Conservation (phyloP, 495 filamentous ascomycete species). For the Penicillium crystallinum region DNA sequence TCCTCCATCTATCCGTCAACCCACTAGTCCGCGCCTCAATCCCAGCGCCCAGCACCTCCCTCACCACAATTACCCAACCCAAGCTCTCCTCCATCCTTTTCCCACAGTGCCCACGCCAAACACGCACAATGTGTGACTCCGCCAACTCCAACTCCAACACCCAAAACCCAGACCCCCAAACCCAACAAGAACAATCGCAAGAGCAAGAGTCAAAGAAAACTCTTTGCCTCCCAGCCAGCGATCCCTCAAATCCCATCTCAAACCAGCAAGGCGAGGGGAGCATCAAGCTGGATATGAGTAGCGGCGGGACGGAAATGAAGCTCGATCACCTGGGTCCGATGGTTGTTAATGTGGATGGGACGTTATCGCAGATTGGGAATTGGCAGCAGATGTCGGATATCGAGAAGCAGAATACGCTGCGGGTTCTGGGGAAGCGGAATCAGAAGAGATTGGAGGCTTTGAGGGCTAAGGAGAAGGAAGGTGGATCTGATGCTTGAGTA, state of each 20-base stretch:
- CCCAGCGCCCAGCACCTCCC: neutral
- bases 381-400: constrained; percentile 62
- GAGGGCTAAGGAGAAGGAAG: constrained; percentile 27
- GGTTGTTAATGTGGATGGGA: constrained; percentile 64
- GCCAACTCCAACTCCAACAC: neutral
- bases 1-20: constrained; percentile 26
- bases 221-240: constrained; percentile 28
- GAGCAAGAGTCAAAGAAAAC: constrained; percentile 8
- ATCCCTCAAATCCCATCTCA: constrained; percentile 5
- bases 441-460: constrained; percentile 53
- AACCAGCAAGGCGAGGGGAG: constrained; percentile 5
- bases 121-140: constrained; percentile 18
- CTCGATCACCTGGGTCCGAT: constrained; percentile 60
- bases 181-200: constrained; percentile 8
- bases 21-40: constrained; percentile 21
- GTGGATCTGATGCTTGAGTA: neutral
- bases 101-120: constrained; percentile 20
- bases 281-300: constrained; percentile 43
- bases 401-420: constrained; percentile 56
- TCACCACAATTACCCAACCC: neutral
- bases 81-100: constrained; percentile 21
- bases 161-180: neutral
- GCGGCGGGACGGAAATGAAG: constrained; percentile 39
- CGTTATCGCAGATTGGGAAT: constrained; percentile 59
- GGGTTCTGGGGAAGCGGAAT: constrained; percentile 60